Evolutionary conservation across 352 stramenopile genomes (phyloP).

Genomic region (Globisporangium emineosum): DNA sequence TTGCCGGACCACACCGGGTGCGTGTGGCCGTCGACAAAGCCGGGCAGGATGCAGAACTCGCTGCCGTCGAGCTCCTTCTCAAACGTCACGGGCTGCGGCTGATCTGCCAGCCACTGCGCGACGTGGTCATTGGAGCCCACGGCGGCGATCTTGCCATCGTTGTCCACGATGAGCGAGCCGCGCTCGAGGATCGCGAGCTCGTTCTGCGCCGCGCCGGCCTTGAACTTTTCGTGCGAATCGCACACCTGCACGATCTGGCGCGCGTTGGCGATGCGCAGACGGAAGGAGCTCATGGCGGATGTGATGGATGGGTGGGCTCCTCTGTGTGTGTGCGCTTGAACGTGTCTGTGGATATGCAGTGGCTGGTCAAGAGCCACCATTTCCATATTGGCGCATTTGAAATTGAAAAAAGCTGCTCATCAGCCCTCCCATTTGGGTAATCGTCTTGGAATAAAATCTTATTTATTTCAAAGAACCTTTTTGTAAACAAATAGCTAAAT

Average conservation of each 20-base stretch:
- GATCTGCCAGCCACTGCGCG: conserved; percentile 43
- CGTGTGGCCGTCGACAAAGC: conserved; percentile 81
- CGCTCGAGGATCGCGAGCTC: conserved; percentile 58
- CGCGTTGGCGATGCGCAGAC: conserved; percentile 60
- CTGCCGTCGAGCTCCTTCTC: conserved; percentile 69
- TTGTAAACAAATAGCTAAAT: not conserved
- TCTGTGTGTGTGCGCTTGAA: not conserved
- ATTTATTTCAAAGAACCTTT: not conserved
- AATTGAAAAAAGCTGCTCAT: not conserved
- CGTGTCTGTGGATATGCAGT: not conserved
- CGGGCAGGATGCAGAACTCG: conserved; percentile 66
- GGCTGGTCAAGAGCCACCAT: not conserved
- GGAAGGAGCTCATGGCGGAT: conserved; percentile 68
- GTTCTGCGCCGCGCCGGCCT: conserved; percentile 56
- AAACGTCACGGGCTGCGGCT: conserved; percentile 64
- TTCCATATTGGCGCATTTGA: not conserved
- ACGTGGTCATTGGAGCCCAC: conserved; percentile 60
- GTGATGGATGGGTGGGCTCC: conserved; percentile 21
- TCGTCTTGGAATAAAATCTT: not conserved
- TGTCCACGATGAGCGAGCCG: conserved; percentile 56
- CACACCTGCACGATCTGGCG: conserved; percentile 76
- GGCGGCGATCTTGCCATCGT: conserved; percentile 51
- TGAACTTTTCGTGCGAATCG: conserved; percentile 54
- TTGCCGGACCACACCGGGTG: conserved; percentile 84
- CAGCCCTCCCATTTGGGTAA: conserved; percentile 4